Evolutionary conservation across 2,329 filamentous ascomycete genomes (phyloP), one percentile per base, ranked within the genome.

Genomic region (Colletotrichum lupini): DNA sequence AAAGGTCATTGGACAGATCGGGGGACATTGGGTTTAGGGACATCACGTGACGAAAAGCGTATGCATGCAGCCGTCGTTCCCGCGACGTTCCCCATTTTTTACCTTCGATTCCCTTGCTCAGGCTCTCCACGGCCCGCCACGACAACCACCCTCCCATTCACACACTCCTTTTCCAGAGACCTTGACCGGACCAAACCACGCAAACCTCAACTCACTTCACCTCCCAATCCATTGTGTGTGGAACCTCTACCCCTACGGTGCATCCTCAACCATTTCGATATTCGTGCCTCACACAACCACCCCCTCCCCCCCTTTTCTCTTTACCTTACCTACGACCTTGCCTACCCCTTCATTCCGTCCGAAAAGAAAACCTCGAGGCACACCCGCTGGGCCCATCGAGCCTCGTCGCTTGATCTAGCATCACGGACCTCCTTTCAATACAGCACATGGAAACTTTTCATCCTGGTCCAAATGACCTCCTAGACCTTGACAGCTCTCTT

Each of bases 51-150:
- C 11, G 12, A 6, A 8, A 52, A n/a, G 52, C 56, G 35, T 46
- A 74, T 74, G 72, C 72, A 74, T 72, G 72, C 72, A 74, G 57
- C 72, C 72, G 72, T 72, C 67, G 68, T 52, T 74, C 72, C 72
- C 72, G 68, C 68, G 19, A 46, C 35, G 30, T 61, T 67, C 66
- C 35, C 72, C 72, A 67, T 61, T 62, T 74, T 70, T 74, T 73
- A 52, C 67, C 57, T 53, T 55, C 26, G 65, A 69, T 59, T 69
- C 70, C 69, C 70, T 69, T 69, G 70, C 35, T 35, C 32, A 35
- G 32, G 32, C 32, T 69, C 65, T 68, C 30, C 52, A 58, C 63
- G n/a, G 52, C 49, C 63, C 42, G 46, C 61, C 46, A 63, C 46
- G 46, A 35, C 60, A 4, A 30, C 26, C 28, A 58, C 24, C 19